Evolutionary conservation across 495 filamentous ascomycete species (phyloP), one percentile per base, ranked within the genome.

Genomic region (Hypomontagnella monticulosa): DNA sequence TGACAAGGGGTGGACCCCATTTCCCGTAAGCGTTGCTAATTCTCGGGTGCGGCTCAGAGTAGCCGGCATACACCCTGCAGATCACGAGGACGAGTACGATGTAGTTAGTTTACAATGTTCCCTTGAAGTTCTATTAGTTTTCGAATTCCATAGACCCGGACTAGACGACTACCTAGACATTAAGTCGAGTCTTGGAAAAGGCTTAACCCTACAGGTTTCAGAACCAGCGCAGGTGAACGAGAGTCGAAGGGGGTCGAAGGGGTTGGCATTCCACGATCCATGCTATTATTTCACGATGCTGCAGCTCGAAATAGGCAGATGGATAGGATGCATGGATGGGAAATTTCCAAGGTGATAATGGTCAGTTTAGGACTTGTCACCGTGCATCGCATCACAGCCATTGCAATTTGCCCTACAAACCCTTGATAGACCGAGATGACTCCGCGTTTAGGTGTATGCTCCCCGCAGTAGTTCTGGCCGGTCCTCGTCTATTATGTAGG

Each of bases 31-130:
- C 23, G 42, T 12, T 43, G 34, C 42, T 59, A 56, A 37, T 36
- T 27, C 33, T 60, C 49, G 65, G 65, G 55, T 68, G 65, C 65
- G 65, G 65, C 65, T 68, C 65, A 58, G 49, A 37, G 58, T 54
- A 61, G 38, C 63, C 36, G 42, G 54, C 30, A 55, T 50, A 42
- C 43, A 46, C 27, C 48, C 14, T 50, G 54, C 19, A 55, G 33
- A 58, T 57, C 52, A 61, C 37, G 54, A 58, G 34, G 27, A 52
- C 33, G 33, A 30, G 41, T 27, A n/a, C n/a, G n/a, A n/a, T n/a
- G n/a, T n/a, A 14, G 30, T 4, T 56, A 52, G 16, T n/a, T n/a
- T n/a, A n/a, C n/a, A n/a, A n/a, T n/a, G 15, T 30, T 23, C 30
- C 18, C 34, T 60, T 55, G 42, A 50, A 14, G 30, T 27, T 50